Evolutionary conservation across 495 filamentous ascomycete genomes (phyloP).

Genomic region (Neurospora sp.): DNA sequence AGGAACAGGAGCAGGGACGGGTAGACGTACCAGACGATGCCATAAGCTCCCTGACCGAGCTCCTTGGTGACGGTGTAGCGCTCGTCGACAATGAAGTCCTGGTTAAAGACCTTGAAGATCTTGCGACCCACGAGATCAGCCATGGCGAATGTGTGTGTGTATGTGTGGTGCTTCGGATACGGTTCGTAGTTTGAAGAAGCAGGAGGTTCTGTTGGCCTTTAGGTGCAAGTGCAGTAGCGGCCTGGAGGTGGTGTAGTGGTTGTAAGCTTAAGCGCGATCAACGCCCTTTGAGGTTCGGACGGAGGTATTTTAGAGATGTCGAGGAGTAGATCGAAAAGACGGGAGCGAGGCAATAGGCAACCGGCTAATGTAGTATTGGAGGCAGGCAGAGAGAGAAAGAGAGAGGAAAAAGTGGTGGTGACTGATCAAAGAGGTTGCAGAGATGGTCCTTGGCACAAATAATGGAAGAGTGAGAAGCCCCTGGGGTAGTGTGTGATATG

Average conservation of each 20-base stretch:
- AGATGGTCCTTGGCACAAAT: background rate
- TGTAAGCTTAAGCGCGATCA: background rate
- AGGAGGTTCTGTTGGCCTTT: background rate
- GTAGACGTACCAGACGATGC: slow-evolving; percentile 83
- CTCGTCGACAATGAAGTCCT: slow-evolving; percentile 98
- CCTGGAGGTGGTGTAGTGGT: background rate
- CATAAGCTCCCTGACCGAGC: slow-evolving; percentile 93
- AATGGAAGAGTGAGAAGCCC: background rate
- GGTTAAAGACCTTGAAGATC: slow-evolving; percentile 99
- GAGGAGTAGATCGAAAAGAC: background rate
- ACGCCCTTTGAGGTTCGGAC: background rate
- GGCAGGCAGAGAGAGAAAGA: background rate
- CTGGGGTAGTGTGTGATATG: background rate
- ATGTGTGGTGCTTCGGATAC: background rate
- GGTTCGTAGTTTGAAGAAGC: background rate
- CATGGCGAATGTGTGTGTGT: slow-evolving; percentile 36
- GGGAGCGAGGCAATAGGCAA: background rate
- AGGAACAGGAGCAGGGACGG: background rate
- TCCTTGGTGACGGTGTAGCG: slow-evolving; percentile 98
- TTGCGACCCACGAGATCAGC: slow-evolving; percentile 76
- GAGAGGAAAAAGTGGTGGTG: background rate
- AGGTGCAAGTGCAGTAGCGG: background rate
- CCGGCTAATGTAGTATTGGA: background rate
- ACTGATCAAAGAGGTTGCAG: background rate
- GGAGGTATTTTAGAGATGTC: background rate